A percentile compares a stretch with the other conserved stretches of the same genome.
phyloP scores from a whole-genome alignment of 2,329 filamentous ascomycete species.

The Hypoxylon sp. region DNA sequence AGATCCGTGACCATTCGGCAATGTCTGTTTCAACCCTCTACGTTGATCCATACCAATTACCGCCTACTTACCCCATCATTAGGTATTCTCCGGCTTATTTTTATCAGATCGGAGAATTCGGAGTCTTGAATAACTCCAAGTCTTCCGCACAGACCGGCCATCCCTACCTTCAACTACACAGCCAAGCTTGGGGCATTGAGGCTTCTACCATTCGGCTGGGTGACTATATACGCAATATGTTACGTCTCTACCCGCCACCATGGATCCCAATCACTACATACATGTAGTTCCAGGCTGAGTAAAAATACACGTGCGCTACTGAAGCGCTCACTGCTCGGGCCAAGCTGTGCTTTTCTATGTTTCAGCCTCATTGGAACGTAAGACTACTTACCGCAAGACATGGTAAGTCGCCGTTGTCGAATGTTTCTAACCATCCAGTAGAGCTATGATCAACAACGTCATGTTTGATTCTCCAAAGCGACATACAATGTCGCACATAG shows the following conservation, averaged over 20 bases:
- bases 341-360: neutral
- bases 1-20: slow-evolving; percentile 26
- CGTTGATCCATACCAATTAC: slow-evolving; percentile 35
- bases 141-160: slow-evolving; percentile 7
- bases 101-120: slow-evolving; percentile 9
- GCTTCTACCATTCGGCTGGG: slow-evolving; percentile 4
- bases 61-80: neutral
- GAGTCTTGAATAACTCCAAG: neutral
- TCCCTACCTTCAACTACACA: neutral
- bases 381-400: neutral
- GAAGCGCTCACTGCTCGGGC: neutral
- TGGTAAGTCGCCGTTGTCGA: neutral
- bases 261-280: neutral
- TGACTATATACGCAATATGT: neutral
- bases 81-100: slow-evolving; percentile 28
- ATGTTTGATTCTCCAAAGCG: neutral
- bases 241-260: slow-evolving; percentile 11
- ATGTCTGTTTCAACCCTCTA: slow-evolving; percentile 26
- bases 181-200: slow-evolving; percentile 1
- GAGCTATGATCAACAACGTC: neutral
- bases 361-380: neutral
- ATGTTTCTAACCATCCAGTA: neutral
- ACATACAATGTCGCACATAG: neutral
- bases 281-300: neutral
- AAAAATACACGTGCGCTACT: neutral